phyloP scores from a whole-genome alignment of 257 asterid species.

The Solanum piurae region DNA sequence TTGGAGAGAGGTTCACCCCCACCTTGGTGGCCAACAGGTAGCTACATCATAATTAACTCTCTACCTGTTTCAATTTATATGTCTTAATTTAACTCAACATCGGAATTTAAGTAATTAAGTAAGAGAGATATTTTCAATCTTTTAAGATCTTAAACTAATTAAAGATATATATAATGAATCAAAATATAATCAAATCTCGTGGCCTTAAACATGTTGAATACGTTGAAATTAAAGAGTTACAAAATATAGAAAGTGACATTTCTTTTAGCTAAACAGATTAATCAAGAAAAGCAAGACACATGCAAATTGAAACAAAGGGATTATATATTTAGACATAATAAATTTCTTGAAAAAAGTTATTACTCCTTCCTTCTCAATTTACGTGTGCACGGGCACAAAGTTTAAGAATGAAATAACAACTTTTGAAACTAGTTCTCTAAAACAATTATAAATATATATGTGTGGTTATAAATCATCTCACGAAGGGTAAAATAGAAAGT shows the following conservation, averaged over 20 bases:
- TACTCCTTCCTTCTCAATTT: background rate
- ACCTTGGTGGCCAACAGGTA: slow-evolving; percentile 48
- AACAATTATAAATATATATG: background rate
- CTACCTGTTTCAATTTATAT: background rate
- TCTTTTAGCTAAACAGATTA: background rate
- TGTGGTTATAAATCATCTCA: background rate
- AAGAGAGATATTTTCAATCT: background rate
- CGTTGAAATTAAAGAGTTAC: background rate
- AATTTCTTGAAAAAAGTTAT: background rate
- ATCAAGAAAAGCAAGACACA: background rate
- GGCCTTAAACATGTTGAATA: background rate
- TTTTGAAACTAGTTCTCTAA: background rate
- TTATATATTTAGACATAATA: background rate
- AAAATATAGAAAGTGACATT: background rate
- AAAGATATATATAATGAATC: too few species aligned
- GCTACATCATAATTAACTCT: background rate
- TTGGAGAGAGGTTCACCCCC: slow-evolving; percentile 43
- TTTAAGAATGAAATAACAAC: background rate
- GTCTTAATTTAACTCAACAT: background rate
- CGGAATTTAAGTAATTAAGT: background rate
- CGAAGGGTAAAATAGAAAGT: background rate
- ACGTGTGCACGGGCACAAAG: background rate
- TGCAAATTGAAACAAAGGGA: background rate
- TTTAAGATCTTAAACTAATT: background rate
- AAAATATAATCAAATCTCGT: background rate